These are phyloP conservation scores for Raffaelea deltoideospora DNA, from an alignment of 2,329 filamentous ascomycete species.

Conservation along the genomic window DNA sequence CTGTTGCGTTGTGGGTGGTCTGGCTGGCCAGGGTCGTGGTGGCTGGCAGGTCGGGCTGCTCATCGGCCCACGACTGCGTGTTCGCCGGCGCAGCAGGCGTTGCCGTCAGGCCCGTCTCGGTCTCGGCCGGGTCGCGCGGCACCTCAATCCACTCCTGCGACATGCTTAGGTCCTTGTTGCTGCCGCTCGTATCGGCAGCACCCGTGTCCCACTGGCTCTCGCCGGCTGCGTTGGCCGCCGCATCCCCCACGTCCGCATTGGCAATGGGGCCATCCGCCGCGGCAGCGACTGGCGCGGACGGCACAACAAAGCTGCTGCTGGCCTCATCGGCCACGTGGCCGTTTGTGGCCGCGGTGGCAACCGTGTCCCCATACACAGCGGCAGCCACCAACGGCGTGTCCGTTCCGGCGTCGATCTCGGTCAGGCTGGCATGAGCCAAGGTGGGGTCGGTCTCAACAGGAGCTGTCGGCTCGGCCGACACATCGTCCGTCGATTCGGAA, in stretches of 20 bases:
- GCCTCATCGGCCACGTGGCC: constrained; percentile 2
- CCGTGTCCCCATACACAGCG: too few relatives aligned
- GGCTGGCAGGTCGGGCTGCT: constrained; percentile 42
- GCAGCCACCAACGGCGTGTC: constrained; percentile 3
- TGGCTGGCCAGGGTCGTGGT: constrained; percentile 15
- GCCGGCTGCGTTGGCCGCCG: constrained; percentile 42
- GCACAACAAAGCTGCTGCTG: constrained; percentile 27
- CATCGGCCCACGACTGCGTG: constrained; percentile 68
- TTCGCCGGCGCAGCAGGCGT: constrained; percentile 40
- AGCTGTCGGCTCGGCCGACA: constrained; percentile 12
- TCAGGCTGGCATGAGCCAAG: constrained; percentile 48
- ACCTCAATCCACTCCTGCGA: constrained; percentile 64
- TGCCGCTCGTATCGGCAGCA: constrained; percentile 2
- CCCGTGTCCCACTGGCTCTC: constrained; percentile 49
- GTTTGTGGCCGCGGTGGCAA: constrained; percentile 3
- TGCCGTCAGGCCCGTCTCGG: constrained; percentile 48
- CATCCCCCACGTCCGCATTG: constrained; percentile 36
- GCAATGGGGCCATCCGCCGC: constrained; percentile 17
- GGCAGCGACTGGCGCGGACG: constrained; percentile 10
- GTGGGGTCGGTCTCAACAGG: constrained; percentile 46
- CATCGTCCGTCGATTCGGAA: constrained; percentile 20
- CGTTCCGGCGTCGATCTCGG: constrained; percentile 42
- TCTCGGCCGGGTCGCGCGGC: constrained; percentile 58
- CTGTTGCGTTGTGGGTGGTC: background rate
- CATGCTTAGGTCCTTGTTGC: constrained; percentile 25